Conservation (phyloP, 1,284 basidiomycete genomes). For the Apiotrichum mycotoxinovorans region DNA sequence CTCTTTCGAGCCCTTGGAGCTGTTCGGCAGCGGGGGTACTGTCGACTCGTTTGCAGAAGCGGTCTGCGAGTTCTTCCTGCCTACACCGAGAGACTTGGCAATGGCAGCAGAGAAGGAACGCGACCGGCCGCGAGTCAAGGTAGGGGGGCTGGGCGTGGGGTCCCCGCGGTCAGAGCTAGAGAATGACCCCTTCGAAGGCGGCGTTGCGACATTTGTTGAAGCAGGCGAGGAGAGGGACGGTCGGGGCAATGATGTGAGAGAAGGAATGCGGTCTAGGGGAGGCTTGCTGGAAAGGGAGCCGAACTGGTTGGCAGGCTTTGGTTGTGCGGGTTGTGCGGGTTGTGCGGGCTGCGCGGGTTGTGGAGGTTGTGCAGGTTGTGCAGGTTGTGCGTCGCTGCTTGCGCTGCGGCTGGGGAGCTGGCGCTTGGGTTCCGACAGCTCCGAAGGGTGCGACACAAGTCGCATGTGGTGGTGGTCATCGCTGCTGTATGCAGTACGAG, state of each 20-base stretch:
- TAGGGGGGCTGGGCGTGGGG: background rate
- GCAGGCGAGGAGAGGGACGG: background rate
- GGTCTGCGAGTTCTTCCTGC: background rate
- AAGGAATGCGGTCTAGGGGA: background rate
- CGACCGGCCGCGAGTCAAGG: slow-evolving; percentile 31
- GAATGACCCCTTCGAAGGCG: background rate
- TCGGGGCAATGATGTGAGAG: background rate
- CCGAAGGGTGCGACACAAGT: background rate
- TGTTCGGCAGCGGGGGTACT: background rate
- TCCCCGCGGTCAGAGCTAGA: background rate
- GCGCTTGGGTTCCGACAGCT: background rate
- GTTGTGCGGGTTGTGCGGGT: background rate
- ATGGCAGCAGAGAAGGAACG: slow-evolving; percentile 40
- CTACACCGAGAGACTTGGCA: slow-evolving; percentile 22
- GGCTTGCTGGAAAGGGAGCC: background rate
- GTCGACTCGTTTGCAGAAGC: background rate
- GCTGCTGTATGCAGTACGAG: background rate
- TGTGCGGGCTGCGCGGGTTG: background rate
- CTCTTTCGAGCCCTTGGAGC: background rate
- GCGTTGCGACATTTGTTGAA: background rate
- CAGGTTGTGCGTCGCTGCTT: background rate
- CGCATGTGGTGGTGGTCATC: background rate
- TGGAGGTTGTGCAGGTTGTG: background rate
- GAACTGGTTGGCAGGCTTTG: too few species aligned
- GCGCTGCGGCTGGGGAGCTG: background rate